Evolutionary conservation across 2,329 filamentous ascomycete genomes (phyloP), one percentile per base, ranked within the genome.

Genomic region (Calonectria naviculata): DNA sequence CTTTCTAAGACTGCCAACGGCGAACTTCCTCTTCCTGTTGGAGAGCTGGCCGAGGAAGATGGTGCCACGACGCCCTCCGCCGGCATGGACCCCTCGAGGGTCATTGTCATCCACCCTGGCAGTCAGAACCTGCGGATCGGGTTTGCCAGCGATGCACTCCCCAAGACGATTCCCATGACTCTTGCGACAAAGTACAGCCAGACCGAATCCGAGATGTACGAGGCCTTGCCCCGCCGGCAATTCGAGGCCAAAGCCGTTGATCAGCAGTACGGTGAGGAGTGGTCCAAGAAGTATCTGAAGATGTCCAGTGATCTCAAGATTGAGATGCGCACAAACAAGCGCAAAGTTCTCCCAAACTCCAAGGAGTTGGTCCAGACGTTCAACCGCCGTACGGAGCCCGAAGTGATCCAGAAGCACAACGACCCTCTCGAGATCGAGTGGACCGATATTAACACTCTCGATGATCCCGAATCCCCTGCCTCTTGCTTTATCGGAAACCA

Each of bases 51-150:
- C 24, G 87, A 89, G 28, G 90, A 89, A 56, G 89, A 91, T 74
- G 87, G 85, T 60, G 87, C 88, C 67, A 87, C 89, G 52, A 86
- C 89, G 10, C 85, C 87, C 15, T 85, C 87, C 17, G 89, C 92
- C 77, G 90, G 91, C 49, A 86, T 91, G 61, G 92, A 94, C 75
- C 93, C 95, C 7, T 96, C 95, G 12, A 97, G 96, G 82, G 93
- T 97, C 71, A 96, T 99, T 80, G 93, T 98, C 71, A 94, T 99
- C 78, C 97, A 99, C 81, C 92, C 96, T 2, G 97, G 97, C 34
- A 98, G 96, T 80, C 96, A 98, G 83, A 98, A 98, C 75, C 85
- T 99, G 73, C 92, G 97, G 58, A 95, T 99, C 78, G 97, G 97
- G 0, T 91, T 98, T 71, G 95, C 96, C n/a, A 98, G 94, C 78